Evolutionary conservation across 2,329 filamentous ascomycete genomes (phyloP), one percentile per base, ranked within the genome.

Genomic region (Tolypocladium pustulatum): DNA sequence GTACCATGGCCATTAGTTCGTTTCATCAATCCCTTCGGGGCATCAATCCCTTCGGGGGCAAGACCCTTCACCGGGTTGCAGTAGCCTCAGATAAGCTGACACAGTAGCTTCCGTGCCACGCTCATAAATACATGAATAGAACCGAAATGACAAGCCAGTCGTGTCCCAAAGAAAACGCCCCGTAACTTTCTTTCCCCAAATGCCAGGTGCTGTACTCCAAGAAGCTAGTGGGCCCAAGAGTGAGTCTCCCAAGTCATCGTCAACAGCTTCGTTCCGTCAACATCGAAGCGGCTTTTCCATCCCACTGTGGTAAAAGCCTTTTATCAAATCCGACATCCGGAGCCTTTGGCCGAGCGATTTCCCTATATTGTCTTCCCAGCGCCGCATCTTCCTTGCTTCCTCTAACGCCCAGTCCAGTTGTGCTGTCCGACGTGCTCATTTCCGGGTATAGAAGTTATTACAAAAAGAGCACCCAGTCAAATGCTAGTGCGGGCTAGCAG

Each of bases 71-170:
- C 2, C 30, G 49, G 30, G 10, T n/a, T 36, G 30, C 30, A 13
- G 20, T 30, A 34, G 30, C 30, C 20, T 40, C 41, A 34, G 38
- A 49, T 15, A 25, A 55, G 7, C 34, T 10, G 41, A 49, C n/a
- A 17, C 41, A 25, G 30, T 36, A 57, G 27, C 55, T 57, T 27
- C 55, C 27, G 49, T 46, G 27, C 12, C 12, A 43, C 51, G 30
- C 49, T 25, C 55, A 56, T 27, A 57, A 41, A 54, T 52, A 57
- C 56, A 30, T 30, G 46, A 40, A 57, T 25, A 32, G 17, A 59
- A 43, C 32, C 52, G 7, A 54, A 46, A 7, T 22, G 49, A 56
- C 55, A 54, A 55, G 55, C 32, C 55, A 57, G 55, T n/a, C 55
- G 49, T 55, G 55, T 32, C 49, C 52, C 43, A 38, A 32, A 55